Evolutionary conservation across 148 eudicot species (phyloP).

Genomic region (Persicaria tinctoria): DNA sequence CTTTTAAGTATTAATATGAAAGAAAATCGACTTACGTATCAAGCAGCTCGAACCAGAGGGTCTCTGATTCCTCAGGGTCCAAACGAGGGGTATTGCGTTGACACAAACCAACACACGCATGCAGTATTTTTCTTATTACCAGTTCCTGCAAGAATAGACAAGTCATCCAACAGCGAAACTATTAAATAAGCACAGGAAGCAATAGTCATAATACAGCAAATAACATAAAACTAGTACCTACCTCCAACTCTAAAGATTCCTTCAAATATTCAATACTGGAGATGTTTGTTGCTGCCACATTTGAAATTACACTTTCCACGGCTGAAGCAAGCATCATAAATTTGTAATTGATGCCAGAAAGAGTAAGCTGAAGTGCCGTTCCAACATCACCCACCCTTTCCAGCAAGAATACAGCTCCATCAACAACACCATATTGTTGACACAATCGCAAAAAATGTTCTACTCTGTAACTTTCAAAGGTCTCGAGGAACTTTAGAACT

Average conservation of each 20-base stretch:
- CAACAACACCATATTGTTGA: conserved; percentile 78
- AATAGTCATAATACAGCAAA: conserved; percentile 1
- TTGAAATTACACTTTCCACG: conserved; percentile 32
- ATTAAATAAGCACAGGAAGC: neutral
- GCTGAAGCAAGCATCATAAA: conserved; percentile 59
- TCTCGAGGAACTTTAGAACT: conserved; percentile 78
- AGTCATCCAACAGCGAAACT: neutral
- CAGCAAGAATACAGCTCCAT: conserved; percentile 82
- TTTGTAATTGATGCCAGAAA: conserved; percentile 62
- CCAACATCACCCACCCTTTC: conserved; percentile 98
- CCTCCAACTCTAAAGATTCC: conserved; percentile 56
- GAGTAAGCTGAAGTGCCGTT: conserved; percentile 67
- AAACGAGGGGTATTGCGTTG: conserved; percentile 81
- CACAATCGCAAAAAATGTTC: conserved; percentile 83
- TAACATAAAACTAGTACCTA: conserved; percentile 17
- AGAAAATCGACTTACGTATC: conserved; percentile 58
- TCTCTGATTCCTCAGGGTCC: conserved; percentile 77
- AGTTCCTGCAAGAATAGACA: conserved; percentile 40
- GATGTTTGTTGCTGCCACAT: conserved; percentile 18
- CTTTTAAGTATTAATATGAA: neutral
- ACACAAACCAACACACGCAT: conserved; percentile 76
- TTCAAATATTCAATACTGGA: conserved; percentile 30
- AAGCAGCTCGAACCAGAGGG: conserved; percentile 87
- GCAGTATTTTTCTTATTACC: conserved; percentile 49
- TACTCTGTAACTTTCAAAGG: conserved; percentile 85